Conservation (phyloP, 805 yeast genomes). For the Lipomyces yamanashiensis region DNA sequence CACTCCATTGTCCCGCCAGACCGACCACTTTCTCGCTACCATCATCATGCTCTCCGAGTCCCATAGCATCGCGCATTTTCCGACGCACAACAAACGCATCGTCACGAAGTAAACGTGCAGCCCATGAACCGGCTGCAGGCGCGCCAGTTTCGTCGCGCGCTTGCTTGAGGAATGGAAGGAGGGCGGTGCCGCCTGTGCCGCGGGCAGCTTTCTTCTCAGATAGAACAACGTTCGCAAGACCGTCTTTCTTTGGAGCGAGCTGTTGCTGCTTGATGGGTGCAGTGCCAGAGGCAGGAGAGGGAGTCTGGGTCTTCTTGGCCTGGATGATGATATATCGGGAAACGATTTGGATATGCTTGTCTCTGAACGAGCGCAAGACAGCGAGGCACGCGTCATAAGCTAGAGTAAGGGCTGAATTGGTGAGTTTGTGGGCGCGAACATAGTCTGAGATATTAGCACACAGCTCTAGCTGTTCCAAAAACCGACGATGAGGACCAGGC, state of each 20-base stretch:
- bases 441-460: slow-evolving; percentile 66
- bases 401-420: slow-evolving; percentile 61
- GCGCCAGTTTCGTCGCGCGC: slow-evolving; percentile 96
- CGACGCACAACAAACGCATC: slow-evolving; percentile 17
- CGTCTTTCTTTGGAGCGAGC: slow-evolving; percentile 51
- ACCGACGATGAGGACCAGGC: slow-evolving; percentile 86
- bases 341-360: slow-evolving; percentile 90
- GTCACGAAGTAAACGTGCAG: slow-evolving; percentile 57
- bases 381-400: slow-evolving; percentile 90
- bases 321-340: slow-evolving; percentile 84
- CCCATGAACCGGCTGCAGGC: slow-evolving; percentile 93
- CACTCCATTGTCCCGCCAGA: slow-evolving; percentile 35
- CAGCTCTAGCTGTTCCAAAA: slow-evolving; percentile 63
- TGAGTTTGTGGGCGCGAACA: slow-evolving; percentile 53
- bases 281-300: slow-evolving; percentile 11
- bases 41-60: slow-evolving; percentile 22
- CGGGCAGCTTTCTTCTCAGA: slow-evolving; percentile 57
- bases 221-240: slow-evolving; percentile 55
- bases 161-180: slow-evolving; percentile 89
- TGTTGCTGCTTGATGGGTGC: slow-evolving; percentile 8
- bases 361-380: slow-evolving; percentile 84
- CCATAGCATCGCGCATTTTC: slow-evolving; percentile 29
- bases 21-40: slow-evolving; percentile 23
- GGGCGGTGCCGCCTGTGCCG: slow-evolving; percentile 95
- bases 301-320: slow-evolving; percentile 51